Percentiles rank a stretch among this genome's conserved stretches.
phyloP scores from a whole-genome alignment of 2,329 filamentous ascomycete genomes.

The Aureobasidium musti region DNA sequence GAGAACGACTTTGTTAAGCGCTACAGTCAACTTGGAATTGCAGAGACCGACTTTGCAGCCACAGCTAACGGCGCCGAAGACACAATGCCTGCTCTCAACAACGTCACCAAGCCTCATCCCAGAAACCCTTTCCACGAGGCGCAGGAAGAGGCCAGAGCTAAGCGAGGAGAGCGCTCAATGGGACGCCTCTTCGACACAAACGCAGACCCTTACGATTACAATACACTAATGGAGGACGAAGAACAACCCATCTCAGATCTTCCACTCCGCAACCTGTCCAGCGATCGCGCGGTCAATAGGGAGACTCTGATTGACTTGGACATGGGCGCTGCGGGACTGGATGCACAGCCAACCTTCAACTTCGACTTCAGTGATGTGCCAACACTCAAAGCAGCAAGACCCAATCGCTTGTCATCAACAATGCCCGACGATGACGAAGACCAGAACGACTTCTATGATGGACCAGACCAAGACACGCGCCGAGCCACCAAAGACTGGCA shows the following conservation, averaged over 20 bases:
- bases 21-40: conserved; percentile 39
- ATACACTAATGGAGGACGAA: conserved; percentile 42
- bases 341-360: conserved; percentile 51
- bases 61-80: conserved; percentile 7
- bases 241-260: conserved; percentile 56
- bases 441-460: conserved; percentile 45
- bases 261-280: conserved; percentile 50
- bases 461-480: conserved; percentile 40
- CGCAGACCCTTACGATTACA: conserved; percentile 60
- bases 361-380: conserved; percentile 54
- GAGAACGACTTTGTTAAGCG: conserved; percentile 47
- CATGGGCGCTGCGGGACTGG: conserved; percentile 53
- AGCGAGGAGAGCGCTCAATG: conserved; percentile 58
- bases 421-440: conserved; percentile 48
- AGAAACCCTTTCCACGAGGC: conserved; percentile 30
- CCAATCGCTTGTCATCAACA: conserved; percentile 44
- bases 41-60: conserved; percentile 34
- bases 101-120: conserved; percentile 24
- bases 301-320: conserved; percentile 62
- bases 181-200: conserved; percentile 60
- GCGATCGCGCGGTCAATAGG: conserved; percentile 47
- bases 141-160: conserved; percentile 57
- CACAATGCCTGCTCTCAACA: not conserved
- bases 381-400: conserved; percentile 59
- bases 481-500: conserved; percentile 51